Base-by-base conservation (phyloP, 768 basidiomycete species). In the Pulveroboletus ravenelii region DNA sequence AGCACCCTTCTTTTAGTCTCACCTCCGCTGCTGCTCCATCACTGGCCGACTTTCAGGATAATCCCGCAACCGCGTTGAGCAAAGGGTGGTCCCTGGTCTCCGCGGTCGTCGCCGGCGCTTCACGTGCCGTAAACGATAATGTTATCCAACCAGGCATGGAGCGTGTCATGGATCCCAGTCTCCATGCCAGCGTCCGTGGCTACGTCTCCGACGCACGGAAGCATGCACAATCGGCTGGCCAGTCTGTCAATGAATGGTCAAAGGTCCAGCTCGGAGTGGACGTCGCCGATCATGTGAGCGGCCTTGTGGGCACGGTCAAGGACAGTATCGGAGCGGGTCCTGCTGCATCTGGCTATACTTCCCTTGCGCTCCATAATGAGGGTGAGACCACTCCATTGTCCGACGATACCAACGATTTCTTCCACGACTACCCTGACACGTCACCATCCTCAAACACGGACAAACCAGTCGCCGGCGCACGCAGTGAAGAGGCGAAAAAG, bases 81-180 rank as follows among this genome's bases (percentile, higher is more conserved):
- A 97, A 97, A 72, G 93, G 94, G 40, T 98, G 96, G 96, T 91
- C 92, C 23, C 70, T 98, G n/a, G 86, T 99, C 63, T 87, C 91
- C 27, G 79, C 88, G 0, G 93, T 84, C 31, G 85, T 98, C 13
- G 79, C 71, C 1, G 88, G 85, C 45, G 93, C 93, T 17, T 79
- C 84, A 6, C 81, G 81, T 60, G 87, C 71, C 15, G 89, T 97
- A 43, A 79, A 81, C 56, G 89, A 93, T 64, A 86, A 81, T 58
- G 87, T 98, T 39, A 87, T 98, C 51, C 91, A 96, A 66, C 95
- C 95, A 6, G 86, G 88, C 18, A 72, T 94, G 65, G 86, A 89
- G 61, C 81, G 78, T 55, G 89, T 88, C 27, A 77, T 74, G 47
- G 93, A 96, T 64, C 93, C 93, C 10, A 76, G 71, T 46, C 78